Base-by-base conservation (phyloP, 768 basidiomycete species). In the Kwoniella heveanensis region DNA sequence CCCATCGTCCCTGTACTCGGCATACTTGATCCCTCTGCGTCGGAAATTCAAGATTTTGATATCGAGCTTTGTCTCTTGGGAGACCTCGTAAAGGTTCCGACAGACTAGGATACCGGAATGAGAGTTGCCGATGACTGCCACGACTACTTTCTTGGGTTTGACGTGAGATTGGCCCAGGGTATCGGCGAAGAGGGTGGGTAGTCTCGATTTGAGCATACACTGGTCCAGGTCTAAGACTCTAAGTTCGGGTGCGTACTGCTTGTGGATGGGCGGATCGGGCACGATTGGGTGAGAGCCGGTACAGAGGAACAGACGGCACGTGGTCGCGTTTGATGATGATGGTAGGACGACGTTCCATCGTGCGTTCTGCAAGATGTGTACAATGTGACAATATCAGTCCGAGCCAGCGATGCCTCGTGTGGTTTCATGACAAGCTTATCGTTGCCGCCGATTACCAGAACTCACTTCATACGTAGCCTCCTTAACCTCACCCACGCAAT, bases 101-200 rank as follows among this genome's bases (percentile, higher is more conserved):
- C 65, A 65, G 50, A 50, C 60, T 17, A 73, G 56, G 7, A 73
- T 50, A 10, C 71, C 71, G 6, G 68, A 70, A 62, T 73, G 71
- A 5, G 68, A 70, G 52, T 73, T 70, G 25, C 71, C 71, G 22
- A 73, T 68, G 15, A 73, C 58, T 1, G 57, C 71, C 1, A 73
- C 51, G 2, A 46, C 15, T 17, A 47, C 66, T 55, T 24, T 5
- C 60, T 63, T 32, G 32, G 7, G 13, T 32, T 32, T 13, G 32
- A 13, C n/a, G n/a, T n/a, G n/a, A n/a, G n/a, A n/a, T n/a, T n/a
- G n/a, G n/a, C n/a, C n/a, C n/a, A n/a, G n/a, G n/a, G n/a, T n/a
- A n/a, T 32, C 32, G 13, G 32, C 5, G n/a, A 73, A 61, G 25
- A 66, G 46, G 19, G 60, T 46, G 12, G 67, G 65, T 17, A 72